phyloP scores from a whole-genome alignment of 768 basidiomycete species.

The Mycena chlorophos region DNA sequence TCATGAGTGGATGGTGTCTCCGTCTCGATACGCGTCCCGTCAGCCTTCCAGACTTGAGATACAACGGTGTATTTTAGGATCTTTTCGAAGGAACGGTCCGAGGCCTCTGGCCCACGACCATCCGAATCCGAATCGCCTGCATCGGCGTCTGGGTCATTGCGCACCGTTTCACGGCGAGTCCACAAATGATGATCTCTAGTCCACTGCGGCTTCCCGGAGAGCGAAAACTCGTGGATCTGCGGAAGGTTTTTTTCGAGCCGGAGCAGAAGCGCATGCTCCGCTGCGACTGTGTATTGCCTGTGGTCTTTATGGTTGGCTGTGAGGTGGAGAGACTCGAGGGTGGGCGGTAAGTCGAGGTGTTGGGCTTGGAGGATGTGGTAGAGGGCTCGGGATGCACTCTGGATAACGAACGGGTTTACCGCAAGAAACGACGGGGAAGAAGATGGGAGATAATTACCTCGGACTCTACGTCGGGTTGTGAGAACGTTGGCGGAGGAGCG shows the following conservation, averaged over 20 bases:
- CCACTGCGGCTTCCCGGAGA: not conserved
- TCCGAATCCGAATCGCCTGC: too few relatives aligned
- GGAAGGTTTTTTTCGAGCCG: not conserved
- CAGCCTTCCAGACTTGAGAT: not conserved
- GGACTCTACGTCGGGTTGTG: too few relatives aligned
- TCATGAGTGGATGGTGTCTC: too few relatives aligned
- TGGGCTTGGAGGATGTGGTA: too few relatives aligned
- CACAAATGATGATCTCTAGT: not conserved
- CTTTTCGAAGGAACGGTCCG: not conserved
- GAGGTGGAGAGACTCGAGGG: not conserved
- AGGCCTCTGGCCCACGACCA: too few relatives aligned
- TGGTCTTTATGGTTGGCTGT: not conserved
- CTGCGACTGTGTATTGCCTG: not conserved
- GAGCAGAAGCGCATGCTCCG: not conserved
- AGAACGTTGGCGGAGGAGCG: not conserved
- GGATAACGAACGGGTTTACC: too few relatives aligned
- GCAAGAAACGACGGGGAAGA: not conserved
- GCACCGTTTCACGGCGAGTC: too few relatives aligned
- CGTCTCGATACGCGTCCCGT: not conserved
- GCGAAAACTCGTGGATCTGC: not conserved
- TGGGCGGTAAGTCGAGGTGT: not conserved
- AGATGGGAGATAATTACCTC: too few relatives aligned
- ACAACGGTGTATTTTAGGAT: not conserved
- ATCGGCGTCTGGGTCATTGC: too few relatives aligned
- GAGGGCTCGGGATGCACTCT: too few relatives aligned